phyloP scores from a whole-genome alignment of 139 green algal species.

The Monoraphidium neglectum region DNA sequence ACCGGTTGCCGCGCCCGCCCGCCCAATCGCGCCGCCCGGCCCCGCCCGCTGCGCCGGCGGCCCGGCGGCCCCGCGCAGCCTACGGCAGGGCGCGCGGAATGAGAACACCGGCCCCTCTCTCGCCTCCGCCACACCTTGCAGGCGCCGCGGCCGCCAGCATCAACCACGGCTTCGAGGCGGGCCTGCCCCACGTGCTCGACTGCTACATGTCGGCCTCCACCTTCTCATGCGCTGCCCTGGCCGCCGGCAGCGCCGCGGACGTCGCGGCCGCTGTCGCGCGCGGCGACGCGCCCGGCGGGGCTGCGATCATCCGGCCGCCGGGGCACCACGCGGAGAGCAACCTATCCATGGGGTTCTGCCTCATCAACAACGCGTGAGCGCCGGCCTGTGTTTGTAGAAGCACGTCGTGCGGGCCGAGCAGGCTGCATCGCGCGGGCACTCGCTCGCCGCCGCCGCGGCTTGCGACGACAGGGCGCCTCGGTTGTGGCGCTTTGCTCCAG shows the following conservation, averaged over 20 bases:
- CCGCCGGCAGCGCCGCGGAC: conserved; percentile 68
- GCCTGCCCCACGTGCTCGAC: conserved; percentile 36
- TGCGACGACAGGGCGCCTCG: too few species aligned
- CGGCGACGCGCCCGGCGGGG: conserved; percentile 41
- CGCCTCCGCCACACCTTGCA: background rate
- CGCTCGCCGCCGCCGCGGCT: too few species aligned
- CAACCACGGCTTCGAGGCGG: conserved; percentile 1
- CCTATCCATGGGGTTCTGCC: conserved; percentile 87
- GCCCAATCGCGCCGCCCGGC: too few species aligned
- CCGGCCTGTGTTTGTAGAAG: background rate
- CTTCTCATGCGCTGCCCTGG: conserved; percentile 58
- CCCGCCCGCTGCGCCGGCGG: too few species aligned
- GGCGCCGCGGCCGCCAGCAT: background rate
- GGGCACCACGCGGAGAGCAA: conserved; percentile 79
- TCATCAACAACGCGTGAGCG: conserved; percentile 79
- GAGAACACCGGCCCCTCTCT: too few species aligned
- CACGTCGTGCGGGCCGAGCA: too few species aligned
- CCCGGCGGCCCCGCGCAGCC: too few species aligned
- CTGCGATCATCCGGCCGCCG: conserved; percentile 71
- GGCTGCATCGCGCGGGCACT: too few species aligned
- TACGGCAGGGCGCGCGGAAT: too few species aligned
- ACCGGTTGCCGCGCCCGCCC: too few species aligned
- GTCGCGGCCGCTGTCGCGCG: conserved; percentile 51
- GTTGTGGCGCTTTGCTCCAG: too few species aligned
- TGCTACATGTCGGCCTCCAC: conserved; percentile 72